These are phyloP conservation scores for Millerozyma miso DNA, from an alignment of 805 yeast genomes.

Conservation along the genomic window DNA sequence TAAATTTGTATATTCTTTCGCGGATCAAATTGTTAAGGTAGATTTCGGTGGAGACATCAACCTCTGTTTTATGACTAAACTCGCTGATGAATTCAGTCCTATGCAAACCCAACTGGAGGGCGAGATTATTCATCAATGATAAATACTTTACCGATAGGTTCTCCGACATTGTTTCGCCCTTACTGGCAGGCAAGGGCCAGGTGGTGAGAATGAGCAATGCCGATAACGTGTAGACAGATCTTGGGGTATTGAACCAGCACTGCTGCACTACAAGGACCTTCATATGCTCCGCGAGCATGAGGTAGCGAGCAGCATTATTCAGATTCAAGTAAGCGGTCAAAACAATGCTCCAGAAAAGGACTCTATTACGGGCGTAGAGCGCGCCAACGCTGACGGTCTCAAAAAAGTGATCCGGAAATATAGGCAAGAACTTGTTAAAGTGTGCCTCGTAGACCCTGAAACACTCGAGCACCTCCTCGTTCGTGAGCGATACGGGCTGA, in stretches of 20 bases:
- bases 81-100: conserved; percentile 38
- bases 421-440: conserved; percentile 31
- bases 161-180: conserved; percentile 21
- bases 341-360: conserved; percentile 40
- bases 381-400: conserved; percentile 8
- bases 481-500: conserved; percentile 9
- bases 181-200: conserved; percentile 38
- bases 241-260: conserved; percentile 44
- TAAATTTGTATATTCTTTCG: conserved; percentile 40
- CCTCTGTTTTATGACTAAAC: conserved; percentile 33
- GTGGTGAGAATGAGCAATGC: conserved; percentile 40
- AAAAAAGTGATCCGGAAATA: conserved; percentile 24
- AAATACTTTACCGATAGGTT: conserved; percentile 33
- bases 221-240: conserved; percentile 36
- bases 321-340: conserved; percentile 29
- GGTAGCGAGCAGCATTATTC: conserved; percentile 15
- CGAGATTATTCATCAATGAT: conserved; percentile 34
- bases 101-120: conserved; percentile 42
- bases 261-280: conserved; percentile 35
- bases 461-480: conserved; percentile 10
- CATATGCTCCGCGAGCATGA: conserved; percentile 26
- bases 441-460: conserved; percentile 21
- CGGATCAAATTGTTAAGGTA: conserved; percentile 31
- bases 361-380: conserved; percentile 25
- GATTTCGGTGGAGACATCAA: conserved; percentile 21